Evolutionary conservation across 805 yeast genomes (phyloP), one percentile per base, ranked within the genome.

Genomic region (Cyberlindnera misumaiensis): DNA sequence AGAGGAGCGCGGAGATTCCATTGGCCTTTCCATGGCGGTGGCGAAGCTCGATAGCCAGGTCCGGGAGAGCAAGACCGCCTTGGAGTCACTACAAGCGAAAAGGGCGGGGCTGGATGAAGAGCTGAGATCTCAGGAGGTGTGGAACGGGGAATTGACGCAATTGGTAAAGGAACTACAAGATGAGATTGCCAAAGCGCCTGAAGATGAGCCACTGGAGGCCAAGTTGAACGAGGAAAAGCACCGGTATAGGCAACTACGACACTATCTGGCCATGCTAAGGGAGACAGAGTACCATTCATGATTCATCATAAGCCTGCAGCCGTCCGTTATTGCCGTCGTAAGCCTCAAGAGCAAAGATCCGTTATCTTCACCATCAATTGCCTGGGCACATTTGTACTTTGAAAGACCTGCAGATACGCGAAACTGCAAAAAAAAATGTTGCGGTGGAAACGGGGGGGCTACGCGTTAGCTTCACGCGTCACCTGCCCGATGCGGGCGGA

Each of bases 1-100:
- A 12, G 31, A 41, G 11, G 53, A 47, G 34, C 41, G 58, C 18
- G 56, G 52, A 11, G 58, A 53, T 38, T 39, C 42, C 3, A 45
- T 52, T n/a, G 53, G 49, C 22, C 43, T 51, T 7, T 35, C 48
- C 0, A 18, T 52, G 38, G 51, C 55, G 0, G 40, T 30, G 14
- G 35, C 36, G 2, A 46, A 38, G 18, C 9, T 49, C 13, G 44
- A 47, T 14, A 36, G 40, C 11, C 52, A 50, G 13, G 33, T 51
- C 2, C 22, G 28, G 10, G 45, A 47, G 35, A 34, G 46, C 24
- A 32, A 34, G 26, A 27, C 24, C 2, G 25, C 32, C 3, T 36
- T 36, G n/a, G 25, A 18, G 5, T 22, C 29, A 11, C 20, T 49
- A 6, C 29, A 26, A 15, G 28, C 15, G 4, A 30, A 33, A 12